A percentile compares a stretch with the other conserved stretches of the same genome.
Conservation (phyloP, 495 filamentous ascomycete genomes). For the Massariosphaeria phaeospora region DNA sequence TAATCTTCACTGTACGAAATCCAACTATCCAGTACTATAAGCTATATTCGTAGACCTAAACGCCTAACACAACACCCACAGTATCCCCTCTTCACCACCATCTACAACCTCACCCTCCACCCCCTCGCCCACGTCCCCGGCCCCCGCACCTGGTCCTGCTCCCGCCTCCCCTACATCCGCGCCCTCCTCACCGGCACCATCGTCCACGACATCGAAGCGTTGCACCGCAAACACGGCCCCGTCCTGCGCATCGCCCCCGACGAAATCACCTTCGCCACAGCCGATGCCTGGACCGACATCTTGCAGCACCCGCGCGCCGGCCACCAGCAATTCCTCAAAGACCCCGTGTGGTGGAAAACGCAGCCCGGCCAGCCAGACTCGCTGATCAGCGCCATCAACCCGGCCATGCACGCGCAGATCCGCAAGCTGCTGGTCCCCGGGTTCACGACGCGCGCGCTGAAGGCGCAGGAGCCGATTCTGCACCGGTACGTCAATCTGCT, state of each 20-base stretch:
- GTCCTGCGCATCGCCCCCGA: constrained; percentile 35
- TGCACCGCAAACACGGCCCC: not conserved
- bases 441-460: constrained; percentile 16
- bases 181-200: not conserved
- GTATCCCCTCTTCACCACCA: no score
- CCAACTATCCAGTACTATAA: no score
- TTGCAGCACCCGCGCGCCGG: constrained; percentile 30
- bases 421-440: constrained; percentile 1
- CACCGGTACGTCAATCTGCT: constrained; percentile 12
- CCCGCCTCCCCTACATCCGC: constrained; percentile 27
- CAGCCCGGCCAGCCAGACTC: constrained; percentile 12
- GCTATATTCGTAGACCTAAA: no score
- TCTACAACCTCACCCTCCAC: no score
- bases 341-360: constrained; percentile 7
- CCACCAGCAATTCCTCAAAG: constrained; percentile 17
- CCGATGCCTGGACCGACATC: constrained; percentile 34
- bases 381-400: constrained; percentile 6
- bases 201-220: not conserved
- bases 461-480: constrained; percentile 21
- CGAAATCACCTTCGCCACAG: constrained; percentile 35
- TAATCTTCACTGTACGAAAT: no score
- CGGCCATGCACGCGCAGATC: constrained; percentile 3
- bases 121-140: constrained; percentile 21
- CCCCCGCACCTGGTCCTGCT: constrained; percentile 6
- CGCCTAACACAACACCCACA: no score